Evolutionary conservation across 2,329 filamentous ascomycete species (phyloP).

Genomic region (Colletotrichum noveboracense): DNA sequence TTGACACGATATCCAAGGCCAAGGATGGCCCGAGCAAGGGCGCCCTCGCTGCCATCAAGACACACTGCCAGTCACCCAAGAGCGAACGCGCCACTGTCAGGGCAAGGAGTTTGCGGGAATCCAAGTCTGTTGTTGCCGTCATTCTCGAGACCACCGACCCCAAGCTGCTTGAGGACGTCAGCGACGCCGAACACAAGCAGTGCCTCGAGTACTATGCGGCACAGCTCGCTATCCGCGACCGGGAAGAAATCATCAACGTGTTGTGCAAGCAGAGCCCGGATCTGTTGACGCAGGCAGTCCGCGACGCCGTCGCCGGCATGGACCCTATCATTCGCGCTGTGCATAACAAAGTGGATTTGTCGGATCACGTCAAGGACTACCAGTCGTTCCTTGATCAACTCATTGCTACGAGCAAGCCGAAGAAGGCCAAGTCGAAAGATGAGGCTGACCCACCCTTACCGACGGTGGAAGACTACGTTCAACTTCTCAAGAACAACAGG

Average conservation of each 20-base stretch:
- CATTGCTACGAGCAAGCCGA: slow-evolving; percentile 62
- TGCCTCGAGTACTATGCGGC: slow-evolving; percentile 75
- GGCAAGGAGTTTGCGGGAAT: slow-evolving; percentile 53
- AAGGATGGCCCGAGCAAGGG: slow-evolving; percentile 64
- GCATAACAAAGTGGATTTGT: slow-evolving; percentile 75
- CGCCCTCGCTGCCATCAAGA: slow-evolving; percentile 64
- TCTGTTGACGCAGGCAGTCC: slow-evolving; percentile 71
- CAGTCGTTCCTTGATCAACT: slow-evolving; percentile 76
- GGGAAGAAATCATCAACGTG: slow-evolving; percentile 70
- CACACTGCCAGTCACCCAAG: slow-evolving; percentile 58
- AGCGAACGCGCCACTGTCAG: slow-evolving; percentile 65
- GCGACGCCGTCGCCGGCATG: slow-evolving; percentile 69
- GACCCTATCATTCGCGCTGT: slow-evolving; percentile 77
- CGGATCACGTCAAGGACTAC: slow-evolving; percentile 69
- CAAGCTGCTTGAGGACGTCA: slow-evolving; percentile 50
- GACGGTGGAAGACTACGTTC: slow-evolving; percentile 75
- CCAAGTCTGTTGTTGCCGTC: slow-evolving; percentile 67
- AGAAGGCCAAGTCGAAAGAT: slow-evolving; percentile 30
- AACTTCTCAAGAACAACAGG: slow-evolving; percentile 68
- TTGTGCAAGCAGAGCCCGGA: slow-evolving; percentile 75
- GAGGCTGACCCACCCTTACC: slow-evolving; percentile 46
- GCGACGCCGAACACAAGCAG: slow-evolving; percentile 64
- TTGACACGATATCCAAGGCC: slow-evolving; percentile 67
- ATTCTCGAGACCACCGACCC: slow-evolving; percentile 65
- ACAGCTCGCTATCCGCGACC: slow-evolving; percentile 73